phyloP scores from a whole-genome alignment of 306 rosid species.

The Quercus rubra region DNA sequence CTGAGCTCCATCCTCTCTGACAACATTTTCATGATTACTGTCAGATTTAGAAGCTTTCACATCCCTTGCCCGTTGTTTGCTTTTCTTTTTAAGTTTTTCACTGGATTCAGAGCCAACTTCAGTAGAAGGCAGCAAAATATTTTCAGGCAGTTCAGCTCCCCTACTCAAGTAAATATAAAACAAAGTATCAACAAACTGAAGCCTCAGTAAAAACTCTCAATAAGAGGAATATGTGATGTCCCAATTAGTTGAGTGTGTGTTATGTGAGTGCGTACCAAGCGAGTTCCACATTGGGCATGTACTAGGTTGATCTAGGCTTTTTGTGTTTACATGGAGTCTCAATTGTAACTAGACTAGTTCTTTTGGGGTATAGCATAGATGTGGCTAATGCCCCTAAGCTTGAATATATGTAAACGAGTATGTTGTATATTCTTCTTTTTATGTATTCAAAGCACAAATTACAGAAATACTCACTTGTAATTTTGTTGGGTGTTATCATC shows the following conservation, averaged over 20 bases:
- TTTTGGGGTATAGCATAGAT: too few relatives aligned
- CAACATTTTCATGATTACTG: slow-evolving; percentile 7
- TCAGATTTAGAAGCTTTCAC: slow-evolving; percentile 14
- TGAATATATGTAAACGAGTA: too few relatives aligned
- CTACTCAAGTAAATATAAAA: not conserved
- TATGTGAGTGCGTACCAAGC: too few relatives aligned
- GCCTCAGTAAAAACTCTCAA: not conserved
- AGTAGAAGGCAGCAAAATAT: not conserved
- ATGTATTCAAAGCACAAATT: not conserved
- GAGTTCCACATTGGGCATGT: too few relatives aligned
- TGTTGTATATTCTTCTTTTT: not conserved
- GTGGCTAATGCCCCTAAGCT: too few relatives aligned
- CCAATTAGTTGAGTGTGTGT: too few relatives aligned
- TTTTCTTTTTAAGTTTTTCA: slow-evolving; percentile 26
- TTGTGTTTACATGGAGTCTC: too few relatives aligned
- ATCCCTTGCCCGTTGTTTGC: slow-evolving; percentile 11
- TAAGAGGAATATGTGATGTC: not conserved
- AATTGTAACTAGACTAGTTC: too few relatives aligned
- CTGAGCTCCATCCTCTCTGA: slow-evolving; percentile 23
- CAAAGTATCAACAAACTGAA: not conserved
- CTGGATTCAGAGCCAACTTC: not conserved
- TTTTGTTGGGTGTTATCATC: too few relatives aligned
- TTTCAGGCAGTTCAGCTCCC: not conserved
- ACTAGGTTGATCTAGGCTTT: too few relatives aligned
- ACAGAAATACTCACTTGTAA: not conserved